A percentile compares a stretch with the other conserved stretches of the same genome.
Evolutionary conservation across 1,284 basidiomycete species (phyloP).

Genomic region (Papiliotrema fonsecae): DNA sequence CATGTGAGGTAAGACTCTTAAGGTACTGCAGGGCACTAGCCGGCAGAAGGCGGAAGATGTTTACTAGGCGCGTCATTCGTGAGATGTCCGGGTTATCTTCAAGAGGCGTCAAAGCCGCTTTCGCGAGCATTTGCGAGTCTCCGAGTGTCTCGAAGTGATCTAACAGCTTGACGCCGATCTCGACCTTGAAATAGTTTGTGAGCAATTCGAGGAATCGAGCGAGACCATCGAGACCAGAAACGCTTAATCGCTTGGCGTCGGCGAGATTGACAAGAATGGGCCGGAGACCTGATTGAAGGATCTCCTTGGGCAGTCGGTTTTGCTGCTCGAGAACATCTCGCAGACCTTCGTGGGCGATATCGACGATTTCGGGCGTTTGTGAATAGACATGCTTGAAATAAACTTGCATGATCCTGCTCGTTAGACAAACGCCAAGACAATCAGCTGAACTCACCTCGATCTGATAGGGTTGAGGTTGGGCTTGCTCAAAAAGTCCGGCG

Average conservation of each 20-base stretch:
- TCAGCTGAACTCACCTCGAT: conserved; percentile 59
- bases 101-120: conserved; percentile 70
- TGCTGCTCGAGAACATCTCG: conserved; percentile 85
- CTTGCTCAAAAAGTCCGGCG: conserved; percentile 84
- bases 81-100: conserved; percentile 87
- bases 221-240: conserved; percentile 90
- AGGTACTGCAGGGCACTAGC: conserved; percentile 90
- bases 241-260: conserved; percentile 88
- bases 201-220: conserved; percentile 91
- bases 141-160: conserved; percentile 92
- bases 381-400: conserved; percentile 99
- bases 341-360: conserved; percentile 91
- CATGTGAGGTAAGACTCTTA: conserved; percentile 73
- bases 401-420: conserved; percentile 74
- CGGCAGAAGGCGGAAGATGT: conserved; percentile 94
- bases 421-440: conserved; percentile 2
- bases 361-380: conserved; percentile 84
- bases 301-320: conserved; percentile 88
- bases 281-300: conserved; percentile 88
- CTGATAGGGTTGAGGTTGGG: conserved; percentile 65
- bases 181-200: conserved; percentile 99
- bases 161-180: conserved; percentile 95
- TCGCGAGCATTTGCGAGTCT: conserved; percentile 68
- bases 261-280: conserved; percentile 98
- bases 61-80: conserved; percentile 88